Evolutionary conservation across 768 basidiomycete species (phyloP).

Genomic region (Boletus sp.): DNA sequence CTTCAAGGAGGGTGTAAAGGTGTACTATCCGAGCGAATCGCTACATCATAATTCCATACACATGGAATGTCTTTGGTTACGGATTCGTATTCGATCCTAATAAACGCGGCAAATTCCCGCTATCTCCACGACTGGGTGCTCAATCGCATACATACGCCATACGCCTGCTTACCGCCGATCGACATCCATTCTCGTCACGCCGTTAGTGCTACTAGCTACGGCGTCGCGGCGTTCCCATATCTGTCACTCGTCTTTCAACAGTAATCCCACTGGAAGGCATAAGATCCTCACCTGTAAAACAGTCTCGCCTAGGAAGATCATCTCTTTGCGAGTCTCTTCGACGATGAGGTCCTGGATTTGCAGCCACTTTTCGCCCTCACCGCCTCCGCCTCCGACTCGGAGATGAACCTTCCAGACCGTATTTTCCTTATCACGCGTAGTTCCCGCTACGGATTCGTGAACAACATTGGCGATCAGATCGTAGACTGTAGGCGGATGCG

Average conservation of each 20-base stretch:
- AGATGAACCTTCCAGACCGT: slow-evolving; percentile 93
- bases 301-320: slow-evolving; percentile 98
- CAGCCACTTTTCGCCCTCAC: slow-evolving; percentile 90
- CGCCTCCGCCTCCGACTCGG: slow-evolving; percentile 68
- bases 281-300: slow-evolving; percentile 71
- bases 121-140: slow-evolving; percentile 27
- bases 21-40: slow-evolving; percentile 7
- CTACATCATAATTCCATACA: slow-evolving; percentile 9
- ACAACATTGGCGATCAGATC: slow-evolving; percentile 96
- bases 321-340: slow-evolving; percentile 92
- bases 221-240: slow-evolving; percentile 59
- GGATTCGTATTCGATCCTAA: slow-evolving; percentile 16
- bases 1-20: slow-evolving; percentile 9
- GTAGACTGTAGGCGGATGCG: slow-evolving; percentile 67
- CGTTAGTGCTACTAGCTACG: slow-evolving; percentile 10
- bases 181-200: slow-evolving; percentile 28
- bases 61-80: slow-evolving; percentile 1
- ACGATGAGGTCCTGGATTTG: slow-evolving; percentile 96
- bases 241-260: slow-evolving; percentile 32
- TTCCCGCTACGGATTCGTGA: slow-evolving; percentile 94
- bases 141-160: not conserved
- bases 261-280: not conserved
- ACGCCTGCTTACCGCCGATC: slow-evolving; percentile 25
- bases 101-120: slow-evolving; percentile 23
- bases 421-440: slow-evolving; percentile 86